Evolutionary conservation across 768 basidiomycete species (phyloP).

Genomic region (Kwoniella pini): DNA sequence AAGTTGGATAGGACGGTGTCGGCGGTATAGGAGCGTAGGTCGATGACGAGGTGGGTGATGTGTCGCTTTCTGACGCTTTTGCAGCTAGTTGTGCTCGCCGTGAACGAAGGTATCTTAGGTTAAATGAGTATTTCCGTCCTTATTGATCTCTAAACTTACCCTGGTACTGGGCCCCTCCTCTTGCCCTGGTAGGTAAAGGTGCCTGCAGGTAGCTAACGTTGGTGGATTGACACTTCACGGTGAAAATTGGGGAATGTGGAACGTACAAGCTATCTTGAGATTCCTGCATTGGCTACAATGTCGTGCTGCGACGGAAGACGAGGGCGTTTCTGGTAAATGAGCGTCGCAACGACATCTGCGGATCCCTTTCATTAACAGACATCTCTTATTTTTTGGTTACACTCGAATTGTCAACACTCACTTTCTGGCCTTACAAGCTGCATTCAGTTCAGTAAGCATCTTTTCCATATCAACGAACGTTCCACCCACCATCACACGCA

Average conservation of each 20-base stretch:
- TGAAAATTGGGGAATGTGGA: too few relatives aligned
- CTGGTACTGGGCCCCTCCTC: conserved; percentile 3
- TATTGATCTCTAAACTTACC: neutral
- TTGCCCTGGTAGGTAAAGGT: conserved; percentile 5
- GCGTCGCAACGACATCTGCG: conserved; percentile 6
- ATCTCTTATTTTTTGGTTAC: too few relatives aligned
- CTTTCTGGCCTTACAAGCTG: conserved; percentile 9
- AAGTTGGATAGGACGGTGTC: neutral
- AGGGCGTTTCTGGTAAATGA: neutral
- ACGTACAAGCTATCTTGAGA: conserved; percentile 4
- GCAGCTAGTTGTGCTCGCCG: conserved; percentile 1
- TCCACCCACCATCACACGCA: conserved; percentile 7
- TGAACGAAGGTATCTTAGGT: neutral
- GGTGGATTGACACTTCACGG: too few relatives aligned
- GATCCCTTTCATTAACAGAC: neutral
- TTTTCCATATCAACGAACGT: neutral
- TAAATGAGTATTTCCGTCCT: neutral
- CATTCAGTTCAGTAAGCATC: neutral
- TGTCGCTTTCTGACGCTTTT: neutral
- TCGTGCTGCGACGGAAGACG: neutral
- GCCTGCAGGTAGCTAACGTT: too few relatives aligned
- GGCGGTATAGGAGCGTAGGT: neutral
- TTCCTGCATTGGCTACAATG: conserved; percentile 3
- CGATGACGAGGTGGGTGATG: neutral
- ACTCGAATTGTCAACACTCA: too few relatives aligned